These are phyloP conservation scores for Geotrichum klebahnii DNA, from an alignment of 1,139 yeast species.

Conservation along the genomic window DNA sequence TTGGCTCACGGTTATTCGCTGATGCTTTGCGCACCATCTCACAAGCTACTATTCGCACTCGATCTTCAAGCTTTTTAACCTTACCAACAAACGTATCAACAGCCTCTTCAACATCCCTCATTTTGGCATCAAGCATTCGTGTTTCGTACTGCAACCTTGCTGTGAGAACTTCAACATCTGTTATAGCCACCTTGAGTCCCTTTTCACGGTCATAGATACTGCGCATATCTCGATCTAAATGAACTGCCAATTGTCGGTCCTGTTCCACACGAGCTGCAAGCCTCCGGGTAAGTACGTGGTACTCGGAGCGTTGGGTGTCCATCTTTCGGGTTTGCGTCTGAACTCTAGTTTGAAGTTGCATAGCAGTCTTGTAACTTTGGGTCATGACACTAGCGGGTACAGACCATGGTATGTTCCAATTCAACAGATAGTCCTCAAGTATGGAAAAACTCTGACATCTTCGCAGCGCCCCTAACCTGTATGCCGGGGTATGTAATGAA, in stretches of 20 bases:
- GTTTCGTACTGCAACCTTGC: constrained; percentile 80
- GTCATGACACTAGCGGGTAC: constrained; percentile 13
- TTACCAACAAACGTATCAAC: constrained; percentile 50
- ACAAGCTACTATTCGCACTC: constrained; percentile 20
- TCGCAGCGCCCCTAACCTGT: constrained; percentile 14
- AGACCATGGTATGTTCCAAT: constrained; percentile 15
- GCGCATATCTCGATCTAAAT: constrained; percentile 40
- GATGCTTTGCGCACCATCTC: constrained; percentile 3
- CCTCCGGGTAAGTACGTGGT: constrained; percentile 4
- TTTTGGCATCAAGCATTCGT: constrained; percentile 63
- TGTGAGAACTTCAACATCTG: constrained; percentile 62
- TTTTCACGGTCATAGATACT: constrained; percentile 39
- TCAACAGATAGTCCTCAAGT: constrained; percentile 15
- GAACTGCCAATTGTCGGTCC: constrained; percentile 31
- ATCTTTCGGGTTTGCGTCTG: constrained; percentile 7
- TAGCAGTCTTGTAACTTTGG: constrained; percentile 11
- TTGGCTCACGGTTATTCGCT: neutral
- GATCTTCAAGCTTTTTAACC: constrained; percentile 40
- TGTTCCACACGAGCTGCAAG: constrained; percentile 38
- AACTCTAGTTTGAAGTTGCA: constrained; percentile 13
- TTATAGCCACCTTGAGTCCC: constrained; percentile 48
- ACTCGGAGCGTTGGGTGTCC: constrained; percentile 15
- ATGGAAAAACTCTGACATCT: constrained; percentile 19
- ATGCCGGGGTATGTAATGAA: constrained; percentile 6
- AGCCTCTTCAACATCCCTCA: constrained; percentile 77